Evolutionary conservation across 192 early-diverging fungal species (phyloP).

Genomic region (Rhizoclosmatium globosum): DNA sequence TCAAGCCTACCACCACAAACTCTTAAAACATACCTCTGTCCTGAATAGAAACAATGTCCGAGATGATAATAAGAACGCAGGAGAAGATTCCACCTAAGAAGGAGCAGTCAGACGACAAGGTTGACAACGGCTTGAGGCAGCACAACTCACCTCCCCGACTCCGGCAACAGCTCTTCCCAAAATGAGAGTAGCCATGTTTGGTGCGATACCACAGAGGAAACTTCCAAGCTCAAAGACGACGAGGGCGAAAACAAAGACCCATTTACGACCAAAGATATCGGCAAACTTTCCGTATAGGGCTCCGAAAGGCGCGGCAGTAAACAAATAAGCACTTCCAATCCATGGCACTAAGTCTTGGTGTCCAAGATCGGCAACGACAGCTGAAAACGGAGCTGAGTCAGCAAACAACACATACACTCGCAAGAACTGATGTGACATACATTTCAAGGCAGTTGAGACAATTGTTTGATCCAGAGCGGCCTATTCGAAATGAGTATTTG

Average conservation of each 20-base stretch:
- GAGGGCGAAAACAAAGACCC: slow-evolving; percentile 44
- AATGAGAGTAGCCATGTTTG: slow-evolving; percentile 59
- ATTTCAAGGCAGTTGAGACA: slow-evolving; percentile 33
- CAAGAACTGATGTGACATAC: no score
- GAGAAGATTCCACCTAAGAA: slow-evolving; percentile 19
- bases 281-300: slow-evolving; percentile 78
- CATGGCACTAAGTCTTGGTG: slow-evolving; percentile 26
- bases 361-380: slow-evolving; percentile 46
- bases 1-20: neutral
- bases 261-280: slow-evolving; percentile 89
- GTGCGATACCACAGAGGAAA: slow-evolving; percentile 34
- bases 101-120: no score
- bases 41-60: slow-evolving; percentile 42
- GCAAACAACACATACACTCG: no score
- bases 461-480: slow-evolving; percentile 25
- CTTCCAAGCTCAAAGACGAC: slow-evolving; percentile 38
- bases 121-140: no score
- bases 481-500: no score
- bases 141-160: no score
- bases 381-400: no score
- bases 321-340: slow-evolving; percentile 9
- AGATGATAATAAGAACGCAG: slow-evolving; percentile 12
- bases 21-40: slow-evolving; percentile 76
- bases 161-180: slow-evolving; percentile 58
- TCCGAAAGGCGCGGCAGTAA: slow-evolving; percentile 20